Evolutionary conservation across 805 yeast genomes (phyloP), one percentile per base, ranked within the genome.

Genomic region (Wickerhamiella azyma): DNA sequence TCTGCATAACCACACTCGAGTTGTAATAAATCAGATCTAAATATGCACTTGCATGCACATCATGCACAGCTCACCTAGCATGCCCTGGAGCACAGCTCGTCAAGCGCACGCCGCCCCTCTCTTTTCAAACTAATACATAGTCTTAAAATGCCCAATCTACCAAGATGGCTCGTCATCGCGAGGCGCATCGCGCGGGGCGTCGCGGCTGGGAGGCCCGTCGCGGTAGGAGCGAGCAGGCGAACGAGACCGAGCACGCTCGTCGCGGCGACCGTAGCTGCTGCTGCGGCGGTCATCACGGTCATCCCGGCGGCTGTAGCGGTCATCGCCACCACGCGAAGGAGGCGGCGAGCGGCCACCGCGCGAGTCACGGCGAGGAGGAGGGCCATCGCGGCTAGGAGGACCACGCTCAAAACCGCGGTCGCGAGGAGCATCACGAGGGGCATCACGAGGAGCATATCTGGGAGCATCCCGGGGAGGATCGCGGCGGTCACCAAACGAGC

Each of bases 291-390:
- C n/a, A n/a, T n/a, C n/a, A n/a, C n/a, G 52, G 48, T 54, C 59
- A 43, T 63, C 59, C 48, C 55, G 43, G 42, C 39, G 26, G 21
- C 14, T 26, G 21, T 37, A 39, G 19, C 56, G 52, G 26, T 21
- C 21, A n/a, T 46, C 48, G 36, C 51, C 53, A 39, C 51, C 53
- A 19, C 57, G n/a, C n/a, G n/a, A n/a, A n/a, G n/a, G 55, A 42
- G 33, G 33, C 7, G 33, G 33, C 16, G 24, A 21, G 24, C 24
- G 24, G 7, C 6, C 24, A 7, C 7, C 24, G 7, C 8, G 16
- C 3, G 33, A 13, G 33, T 8, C 33, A 6, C 16, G 16, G 30
- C 30, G 30, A 21, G 24, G 24, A 13, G 30, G 30, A 28, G 30
- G 30, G n/a, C 30, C 30, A 28, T 28, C 30, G 30, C 30, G 30